Evolutionary conservation across 192 early-diverging fungal species (phyloP), one percentile per base, ranked within the genome.

Genomic region (Linnemannia schmuckeri): DNA sequence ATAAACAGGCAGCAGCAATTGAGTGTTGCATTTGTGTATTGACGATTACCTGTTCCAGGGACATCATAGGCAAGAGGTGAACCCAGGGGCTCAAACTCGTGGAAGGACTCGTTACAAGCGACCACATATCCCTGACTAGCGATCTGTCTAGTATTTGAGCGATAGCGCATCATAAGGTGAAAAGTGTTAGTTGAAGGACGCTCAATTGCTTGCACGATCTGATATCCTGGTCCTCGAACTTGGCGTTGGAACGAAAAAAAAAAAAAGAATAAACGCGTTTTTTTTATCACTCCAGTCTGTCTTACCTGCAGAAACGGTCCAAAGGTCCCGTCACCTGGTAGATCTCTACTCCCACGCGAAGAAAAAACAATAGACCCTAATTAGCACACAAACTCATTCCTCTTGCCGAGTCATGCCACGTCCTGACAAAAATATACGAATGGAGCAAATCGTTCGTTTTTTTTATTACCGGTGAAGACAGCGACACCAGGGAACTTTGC

Each of bases 301-400:
- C 20, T 6, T 78, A 84, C 82, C 92, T 89, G 85, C 93, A 94
- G 88, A 94, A 94, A 12, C 92, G 75, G 72, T 94, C 82, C 61
- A 93, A 85, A 33, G 93, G 93, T 66, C 93, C 93, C 18, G 93
- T 93, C 1, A 94, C 92, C 81, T 94, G 93, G 85, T 94, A 94
- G 71, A 94, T 94, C 85, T 94, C 93, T 68, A 86, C 83, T 61
- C 15, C 22, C 18, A 35, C 37, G 22, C 38, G 61, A 52, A 37
- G 57, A 61, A 74, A 74, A 70, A 22, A 74, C 17, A 74, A 49
- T 17, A 7, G 2, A 2, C 27, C 35, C 7, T 12, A 40, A 72
- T 63, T 33, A 63, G 61, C 61, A 30, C 27, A 63, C 27, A 30
- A 24, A 33, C 24, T 27, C 55, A 57, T 63, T 63, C 61, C 10